These are phyloP conservation scores for Penicillium expansum DNA, from an alignment of 2,329 filamentous ascomycete genomes.

Conservation along the genomic window DNA sequence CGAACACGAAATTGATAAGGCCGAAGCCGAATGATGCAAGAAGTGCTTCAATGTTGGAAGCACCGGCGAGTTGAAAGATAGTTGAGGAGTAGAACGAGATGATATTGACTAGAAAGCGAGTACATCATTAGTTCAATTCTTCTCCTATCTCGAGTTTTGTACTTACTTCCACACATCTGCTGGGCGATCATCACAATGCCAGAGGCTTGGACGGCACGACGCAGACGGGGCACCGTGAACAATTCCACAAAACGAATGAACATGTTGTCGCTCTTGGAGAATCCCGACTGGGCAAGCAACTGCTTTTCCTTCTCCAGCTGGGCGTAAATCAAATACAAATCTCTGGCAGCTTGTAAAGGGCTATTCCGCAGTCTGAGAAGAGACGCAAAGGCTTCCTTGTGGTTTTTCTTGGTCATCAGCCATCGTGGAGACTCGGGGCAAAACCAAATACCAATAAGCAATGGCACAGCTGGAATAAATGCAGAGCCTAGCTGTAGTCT, in stretches of 20 bases:
- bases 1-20: constrained; percentile 30
- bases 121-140: background rate
- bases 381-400: constrained; percentile 31
- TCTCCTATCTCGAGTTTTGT: background rate
- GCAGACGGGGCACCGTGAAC: constrained; percentile 22
- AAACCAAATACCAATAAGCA: constrained; percentile 47
- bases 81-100: constrained; percentile 31
- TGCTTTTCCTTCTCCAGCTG: constrained; percentile 34
- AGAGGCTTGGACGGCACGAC: constrained; percentile 27
- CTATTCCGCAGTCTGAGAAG: constrained; percentile 37
- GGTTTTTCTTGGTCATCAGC: constrained; percentile 33
- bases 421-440: constrained; percentile 45
- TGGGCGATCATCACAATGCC: constrained; percentile 32
- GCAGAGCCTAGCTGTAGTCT: constrained; percentile 48
- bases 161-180: constrained; percentile 32
- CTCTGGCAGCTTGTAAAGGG: constrained; percentile 35
- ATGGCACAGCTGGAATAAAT: constrained; percentile 48
- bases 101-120: constrained; percentile 26
- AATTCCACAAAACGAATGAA: constrained; percentile 20
- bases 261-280: constrained; percentile 13
- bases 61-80: constrained; percentile 18
- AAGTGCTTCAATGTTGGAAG: constrained; percentile 19
- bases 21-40: constrained; percentile 29
- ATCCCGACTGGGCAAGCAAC: constrained; percentile 12
- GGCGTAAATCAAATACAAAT: constrained; percentile 30